Evolutionary conservation across 2,329 filamentous ascomycete species (phyloP).

Genomic region (Diaporthe aspalathi): DNA sequence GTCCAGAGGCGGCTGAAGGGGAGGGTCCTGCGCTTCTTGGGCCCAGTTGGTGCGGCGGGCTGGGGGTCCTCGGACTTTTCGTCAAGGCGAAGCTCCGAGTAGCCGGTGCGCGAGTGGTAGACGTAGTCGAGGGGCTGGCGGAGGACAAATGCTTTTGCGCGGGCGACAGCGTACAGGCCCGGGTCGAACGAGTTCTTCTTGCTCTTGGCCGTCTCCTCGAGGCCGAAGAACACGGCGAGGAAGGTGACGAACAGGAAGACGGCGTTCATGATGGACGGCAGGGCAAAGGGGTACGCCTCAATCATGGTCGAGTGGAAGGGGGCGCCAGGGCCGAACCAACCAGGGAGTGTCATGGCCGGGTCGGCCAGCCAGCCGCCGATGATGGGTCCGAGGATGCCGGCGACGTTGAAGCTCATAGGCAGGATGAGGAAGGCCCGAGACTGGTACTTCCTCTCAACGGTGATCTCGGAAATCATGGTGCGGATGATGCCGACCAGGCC

Average conservation of each 20-base stretch:
- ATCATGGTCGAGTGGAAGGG: slow-evolving; percentile 73
- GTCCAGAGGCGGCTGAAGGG: slow-evolving; percentile 60
- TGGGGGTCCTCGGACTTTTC: slow-evolving; percentile 36
- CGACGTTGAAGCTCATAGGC: slow-evolving; percentile 61
- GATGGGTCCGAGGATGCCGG: slow-evolving; percentile 58
- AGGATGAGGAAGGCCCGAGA: slow-evolving; percentile 60
- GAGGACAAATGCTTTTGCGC: slow-evolving; percentile 45
- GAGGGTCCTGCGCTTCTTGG: slow-evolving; percentile 39
- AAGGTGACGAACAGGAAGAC: slow-evolving; percentile 68
- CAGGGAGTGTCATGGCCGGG: slow-evolving; percentile 70
- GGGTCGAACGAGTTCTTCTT: slow-evolving; percentile 59
- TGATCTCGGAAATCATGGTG: slow-evolving; percentile 62
- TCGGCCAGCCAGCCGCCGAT: slow-evolving; percentile 77
- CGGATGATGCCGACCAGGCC: slow-evolving; percentile 62
- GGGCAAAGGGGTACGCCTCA: slow-evolving; percentile 72
- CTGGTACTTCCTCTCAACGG: slow-evolving; percentile 60
- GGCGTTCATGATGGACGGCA: slow-evolving; percentile 76
- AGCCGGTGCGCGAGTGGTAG: slow-evolving; percentile 46
- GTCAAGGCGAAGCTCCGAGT: slow-evolving; percentile 44
- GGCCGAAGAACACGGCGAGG: slow-evolving; percentile 67
- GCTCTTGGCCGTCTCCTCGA: slow-evolving; percentile 67
- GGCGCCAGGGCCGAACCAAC: slow-evolving; percentile 70
- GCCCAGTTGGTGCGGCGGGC: not conserved
- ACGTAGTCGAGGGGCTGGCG: slow-evolving; percentile 44
- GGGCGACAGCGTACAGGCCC: slow-evolving; percentile 52